Conservation (phyloP, 2,329 filamentous ascomycete species). For the Xylaria sp. region DNA sequence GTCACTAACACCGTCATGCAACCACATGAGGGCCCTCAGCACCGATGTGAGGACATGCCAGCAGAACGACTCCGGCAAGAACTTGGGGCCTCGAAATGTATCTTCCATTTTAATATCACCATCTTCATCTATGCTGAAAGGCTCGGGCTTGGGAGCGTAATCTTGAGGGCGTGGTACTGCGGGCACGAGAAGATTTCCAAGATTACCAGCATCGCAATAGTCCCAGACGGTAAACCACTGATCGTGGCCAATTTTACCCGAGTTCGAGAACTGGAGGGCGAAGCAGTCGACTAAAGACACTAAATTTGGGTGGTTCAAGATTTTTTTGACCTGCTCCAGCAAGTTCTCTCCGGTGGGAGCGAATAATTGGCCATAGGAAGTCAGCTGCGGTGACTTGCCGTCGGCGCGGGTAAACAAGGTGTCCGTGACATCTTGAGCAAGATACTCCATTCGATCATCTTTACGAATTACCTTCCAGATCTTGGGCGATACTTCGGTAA, state of each 20-base stretch:
- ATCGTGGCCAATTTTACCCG: constrained; percentile 31
- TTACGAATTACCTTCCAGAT: constrained; percentile 46
- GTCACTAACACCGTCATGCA: constrained; percentile 59
- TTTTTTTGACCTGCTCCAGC: constrained; percentile 45
- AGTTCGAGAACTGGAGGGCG: constrained; percentile 37
- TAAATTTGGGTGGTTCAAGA: constrained; percentile 63
- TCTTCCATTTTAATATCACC: constrained; percentile 39
- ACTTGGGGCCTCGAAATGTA: constrained; percentile 35
- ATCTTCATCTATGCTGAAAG: constrained; percentile 8
- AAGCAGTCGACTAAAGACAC: constrained; percentile 56
- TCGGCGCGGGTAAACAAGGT: constrained; percentile 29
- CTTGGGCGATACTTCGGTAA: constrained; percentile 41
- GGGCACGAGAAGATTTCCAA: constrained; percentile 54
- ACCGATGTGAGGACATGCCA: constrained; percentile 65
- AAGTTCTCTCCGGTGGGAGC: constrained; percentile 40
- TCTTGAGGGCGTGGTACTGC: constrained; percentile 14
- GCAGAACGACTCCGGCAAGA: constrained; percentile 62
- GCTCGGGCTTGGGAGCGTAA: neutral
- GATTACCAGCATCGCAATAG: constrained; percentile 61
- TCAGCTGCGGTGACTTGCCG: constrained; percentile 15
- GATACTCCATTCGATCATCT: constrained; percentile 41
- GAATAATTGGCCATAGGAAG: constrained; percentile 31
- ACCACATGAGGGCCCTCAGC: constrained; percentile 60
- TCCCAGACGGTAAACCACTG: constrained; percentile 56
- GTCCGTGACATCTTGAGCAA: constrained; percentile 46